Evolutionary conservation across 345 rosid species (phyloP).

Genomic region (Cardamine resedifolia): DNA sequence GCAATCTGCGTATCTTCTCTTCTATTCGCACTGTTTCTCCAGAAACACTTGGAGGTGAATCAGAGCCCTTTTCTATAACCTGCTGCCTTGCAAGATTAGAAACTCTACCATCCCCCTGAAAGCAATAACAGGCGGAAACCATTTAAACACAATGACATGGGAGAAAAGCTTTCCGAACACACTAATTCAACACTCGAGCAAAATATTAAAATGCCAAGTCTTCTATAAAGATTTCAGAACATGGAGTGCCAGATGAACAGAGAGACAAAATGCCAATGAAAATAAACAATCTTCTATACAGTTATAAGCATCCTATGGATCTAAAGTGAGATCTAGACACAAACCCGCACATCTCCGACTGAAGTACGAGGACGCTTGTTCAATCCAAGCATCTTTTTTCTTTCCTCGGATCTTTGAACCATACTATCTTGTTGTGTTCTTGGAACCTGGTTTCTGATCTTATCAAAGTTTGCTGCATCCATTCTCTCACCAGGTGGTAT

Average conservation of each 20-base stretch:
- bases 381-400: slow-evolving; percentile 65
- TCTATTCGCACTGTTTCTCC: slow-evolving; percentile 55
- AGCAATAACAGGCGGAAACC: slow-evolving; percentile 15
- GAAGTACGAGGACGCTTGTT: slow-evolving; percentile 76
- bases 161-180: slow-evolving; percentile 11
- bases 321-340: slow-evolving; percentile 41
- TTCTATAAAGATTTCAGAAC: neutral
- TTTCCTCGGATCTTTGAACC: slow-evolving; percentile 72
- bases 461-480: slow-evolving; percentile 53
- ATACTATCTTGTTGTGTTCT: slow-evolving; percentile 58
- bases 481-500: slow-evolving; percentile 56
- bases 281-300: neutral
- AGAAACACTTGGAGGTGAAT: slow-evolving; percentile 54
- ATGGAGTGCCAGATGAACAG: neutral
- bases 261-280: neutral
- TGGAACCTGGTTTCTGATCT: slow-evolving; percentile 63
- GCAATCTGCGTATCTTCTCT: slow-evolving; percentile 79
- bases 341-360: slow-evolving; percentile 75
- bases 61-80: slow-evolving; percentile 61
- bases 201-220: neutral
- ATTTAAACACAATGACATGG: slow-evolving; percentile 17
- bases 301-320: neutral
- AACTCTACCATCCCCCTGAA: slow-evolving; percentile 62
- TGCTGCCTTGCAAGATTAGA: slow-evolving; percentile 55
- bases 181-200: slow-evolving; percentile 7